These are phyloP conservation scores for Phytopythium boreale DNA, from an alignment of 352 stramenopile genomes.

Conservation along the genomic window DNA sequence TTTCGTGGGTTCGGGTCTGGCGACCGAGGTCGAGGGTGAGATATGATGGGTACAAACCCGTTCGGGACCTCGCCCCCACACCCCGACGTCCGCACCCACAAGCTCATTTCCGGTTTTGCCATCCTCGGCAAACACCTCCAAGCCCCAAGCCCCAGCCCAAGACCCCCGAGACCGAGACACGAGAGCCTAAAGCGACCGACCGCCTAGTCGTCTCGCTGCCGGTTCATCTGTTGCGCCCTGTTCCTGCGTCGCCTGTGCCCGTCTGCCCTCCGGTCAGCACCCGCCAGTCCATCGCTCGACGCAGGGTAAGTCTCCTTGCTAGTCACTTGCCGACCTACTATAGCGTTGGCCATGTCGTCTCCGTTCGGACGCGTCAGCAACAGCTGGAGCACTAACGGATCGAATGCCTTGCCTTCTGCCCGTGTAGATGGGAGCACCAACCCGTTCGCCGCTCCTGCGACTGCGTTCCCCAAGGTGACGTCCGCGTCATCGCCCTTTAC, in stretches of 20 bases:
- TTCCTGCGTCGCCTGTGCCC: slow-evolving; percentile 1
- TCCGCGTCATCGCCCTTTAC: background rate
- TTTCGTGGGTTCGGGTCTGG: slow-evolving; percentile 6
- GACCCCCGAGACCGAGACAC: background rate
- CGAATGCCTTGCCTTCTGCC: background rate
- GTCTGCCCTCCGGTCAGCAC: slow-evolving; percentile 3
- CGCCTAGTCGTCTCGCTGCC: background rate
- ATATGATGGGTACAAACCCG: slow-evolving; percentile 3
- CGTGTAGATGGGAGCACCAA: background rate
- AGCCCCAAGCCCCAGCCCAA: background rate
- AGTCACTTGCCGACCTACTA: background rate
- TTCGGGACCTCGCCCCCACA: background rate
- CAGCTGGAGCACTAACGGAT: background rate
- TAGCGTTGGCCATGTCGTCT: background rate
- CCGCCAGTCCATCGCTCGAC: background rate
- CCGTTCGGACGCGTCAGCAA: background rate
- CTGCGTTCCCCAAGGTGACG: background rate
- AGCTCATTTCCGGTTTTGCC: slow-evolving; percentile 2
- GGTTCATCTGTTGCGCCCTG: background rate
- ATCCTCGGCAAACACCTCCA: background rate
- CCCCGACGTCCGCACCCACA: background rate
- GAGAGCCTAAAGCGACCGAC: background rate
- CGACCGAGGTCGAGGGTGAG: background rate
- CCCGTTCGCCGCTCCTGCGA: background rate
- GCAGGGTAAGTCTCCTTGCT: background rate